phyloP scores from a whole-genome alignment of 1,139 yeast species.

The Geotrichum citri-aurantii region DNA sequence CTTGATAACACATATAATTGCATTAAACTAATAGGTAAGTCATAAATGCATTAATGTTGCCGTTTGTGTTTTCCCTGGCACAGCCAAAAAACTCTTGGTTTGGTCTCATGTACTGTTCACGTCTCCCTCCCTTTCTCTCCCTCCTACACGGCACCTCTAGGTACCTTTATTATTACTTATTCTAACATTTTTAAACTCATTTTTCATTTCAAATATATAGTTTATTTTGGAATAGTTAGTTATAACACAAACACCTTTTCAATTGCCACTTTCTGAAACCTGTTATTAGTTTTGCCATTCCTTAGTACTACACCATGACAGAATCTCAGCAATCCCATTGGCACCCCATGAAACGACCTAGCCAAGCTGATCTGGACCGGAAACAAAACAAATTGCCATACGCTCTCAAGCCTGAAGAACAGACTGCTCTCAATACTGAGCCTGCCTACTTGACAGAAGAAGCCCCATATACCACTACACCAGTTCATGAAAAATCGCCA shows the following conservation, averaged over 20 bases:
- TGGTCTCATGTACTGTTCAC: too few species aligned
- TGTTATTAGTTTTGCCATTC: background rate
- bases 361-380: background rate
- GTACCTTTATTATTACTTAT: too few species aligned
- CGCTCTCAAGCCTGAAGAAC: background rate
- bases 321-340: conserved; percentile 7
- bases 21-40: too few species aligned
- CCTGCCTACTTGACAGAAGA: background rate
- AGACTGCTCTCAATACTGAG: background rate
- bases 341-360: conserved; percentile 13
- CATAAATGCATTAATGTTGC: too few species aligned
- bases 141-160: too few species aligned
- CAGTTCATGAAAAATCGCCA: background rate
- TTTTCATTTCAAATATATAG: too few species aligned
- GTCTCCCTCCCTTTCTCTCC: too few species aligned
- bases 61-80: too few species aligned
- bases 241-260: background rate
- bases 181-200: background rate
- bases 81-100: too few species aligned
- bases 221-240: background rate
- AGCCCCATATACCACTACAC: background rate
- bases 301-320: conserved; percentile 1
- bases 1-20: too few species aligned
- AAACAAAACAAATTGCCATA: background rate
- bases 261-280: background rate